Percentiles rank a stretch among this genome's conserved stretches.
These are phyloP conservation scores for Podosphaera xanthii DNA, from an alignment of 2,329 filamentous ascomycete species.

Conservation along the genomic window DNA sequence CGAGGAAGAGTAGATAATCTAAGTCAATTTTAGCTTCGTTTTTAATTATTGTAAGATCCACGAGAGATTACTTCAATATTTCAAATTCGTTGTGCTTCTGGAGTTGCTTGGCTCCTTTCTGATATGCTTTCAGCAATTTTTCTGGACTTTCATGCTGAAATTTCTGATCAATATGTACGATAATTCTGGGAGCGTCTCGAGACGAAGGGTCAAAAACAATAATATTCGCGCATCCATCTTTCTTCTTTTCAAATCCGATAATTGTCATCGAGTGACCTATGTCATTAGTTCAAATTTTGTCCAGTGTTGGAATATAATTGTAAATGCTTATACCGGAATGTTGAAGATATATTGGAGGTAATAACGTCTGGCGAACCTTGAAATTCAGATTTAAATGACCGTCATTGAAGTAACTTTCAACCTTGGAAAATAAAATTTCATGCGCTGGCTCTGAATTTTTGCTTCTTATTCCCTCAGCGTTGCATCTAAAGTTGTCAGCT, in stretches of 20 bases:
- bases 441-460: conserved; percentile 13
- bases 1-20: too few relatives aligned
- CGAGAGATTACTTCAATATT: conserved; percentile 35
- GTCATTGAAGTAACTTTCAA: conserved; percentile 55
- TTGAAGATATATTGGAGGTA: conserved; percentile 79
- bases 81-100: conserved; percentile 58
- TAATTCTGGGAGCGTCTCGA: conserved; percentile 40
- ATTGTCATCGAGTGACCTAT: conserved; percentile 75
- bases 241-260: conserved; percentile 53
- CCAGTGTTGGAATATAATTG: not conserved
- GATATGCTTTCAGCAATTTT: conserved; percentile 45
- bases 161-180: conserved; percentile 28
- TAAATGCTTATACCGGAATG: conserved; percentile 33
- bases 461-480: conserved; percentile 35
- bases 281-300: not conserved
- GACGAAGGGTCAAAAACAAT: conserved; percentile 80
- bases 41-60: too few relatives aligned
- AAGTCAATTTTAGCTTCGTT: too few relatives aligned
- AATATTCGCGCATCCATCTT: conserved; percentile 41
- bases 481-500: conserved; percentile 24
- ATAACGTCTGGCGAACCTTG: conserved; percentile 45
- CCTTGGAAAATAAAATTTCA: conserved; percentile 33
- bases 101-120: conserved; percentile 45
- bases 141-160: conserved; percentile 25
- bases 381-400: conserved; percentile 25